These are phyloP conservation scores for Fusarium vanettenii DNA, from an alignment of 2,329 filamentous ascomycete species.

Conservation along the genomic window DNA sequence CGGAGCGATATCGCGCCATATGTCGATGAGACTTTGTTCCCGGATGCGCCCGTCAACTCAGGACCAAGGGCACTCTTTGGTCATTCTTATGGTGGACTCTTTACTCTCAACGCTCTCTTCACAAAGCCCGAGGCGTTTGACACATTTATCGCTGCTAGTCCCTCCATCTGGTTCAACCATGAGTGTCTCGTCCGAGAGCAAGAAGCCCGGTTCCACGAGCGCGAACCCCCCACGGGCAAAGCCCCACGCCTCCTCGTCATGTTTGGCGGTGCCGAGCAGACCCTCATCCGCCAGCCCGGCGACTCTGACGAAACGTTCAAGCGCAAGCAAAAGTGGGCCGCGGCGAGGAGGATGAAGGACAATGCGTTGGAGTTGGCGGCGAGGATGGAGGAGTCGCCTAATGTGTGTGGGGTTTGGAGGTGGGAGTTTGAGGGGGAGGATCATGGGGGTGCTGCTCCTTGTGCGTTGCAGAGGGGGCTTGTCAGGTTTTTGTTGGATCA, in stretches of 20 bases:
- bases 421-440: conserved; percentile 46
- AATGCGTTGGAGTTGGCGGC: conserved; percentile 38
- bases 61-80: conserved; percentile 58
- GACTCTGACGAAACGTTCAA: conserved; percentile 48
- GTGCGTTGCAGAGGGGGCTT: conserved; percentile 35
- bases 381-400: conserved; percentile 30
- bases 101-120: conserved; percentile 57
- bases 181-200: conserved; percentile 51
- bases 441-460: conserved; percentile 37
- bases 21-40: conserved; percentile 39
- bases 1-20: conserved; percentile 50
- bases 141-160: conserved; percentile 58
- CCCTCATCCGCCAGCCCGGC: conserved; percentile 37
- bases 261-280: conserved; percentile 48
- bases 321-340: conserved; percentile 30
- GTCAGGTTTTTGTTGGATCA: conserved; percentile 34
- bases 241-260: conserved; percentile 49
- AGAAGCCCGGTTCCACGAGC: conserved; percentile 39
- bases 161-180: conserved; percentile 60
- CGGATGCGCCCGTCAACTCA: conserved; percentile 43
- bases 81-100: conserved; percentile 62
- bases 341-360: conserved; percentile 34
- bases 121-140: conserved; percentile 55
- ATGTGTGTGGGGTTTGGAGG: conserved; percentile 31
- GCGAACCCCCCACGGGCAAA: not conserved